These are phyloP conservation scores for Coelastrella sp. DNA, from an alignment of 139 green algal species.

Conservation along the genomic window DNA sequence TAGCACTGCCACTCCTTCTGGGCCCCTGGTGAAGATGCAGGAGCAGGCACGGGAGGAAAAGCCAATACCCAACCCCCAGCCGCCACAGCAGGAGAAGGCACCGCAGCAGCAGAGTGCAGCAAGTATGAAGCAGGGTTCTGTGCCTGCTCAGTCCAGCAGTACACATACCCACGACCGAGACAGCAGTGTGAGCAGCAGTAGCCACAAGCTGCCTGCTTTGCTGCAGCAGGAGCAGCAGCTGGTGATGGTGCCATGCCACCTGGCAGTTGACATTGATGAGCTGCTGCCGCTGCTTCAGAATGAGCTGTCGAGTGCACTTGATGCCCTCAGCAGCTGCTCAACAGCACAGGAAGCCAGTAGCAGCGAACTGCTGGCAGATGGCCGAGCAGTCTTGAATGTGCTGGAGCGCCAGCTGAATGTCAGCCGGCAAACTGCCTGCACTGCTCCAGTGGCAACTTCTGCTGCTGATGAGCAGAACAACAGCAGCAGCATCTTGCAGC, in stretches of 20 bases:
- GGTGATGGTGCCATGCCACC: not conserved
- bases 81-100: not conserved
- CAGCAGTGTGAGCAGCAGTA: conserved; percentile 20
- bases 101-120: not conserved
- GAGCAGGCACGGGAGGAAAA: no score
- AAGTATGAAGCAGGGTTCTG: not conserved
- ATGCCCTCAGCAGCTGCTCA: not conserved
- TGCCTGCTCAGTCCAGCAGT: not conserved
- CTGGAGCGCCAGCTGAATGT: conserved; percentile 9
- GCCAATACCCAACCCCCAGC: not conserved
- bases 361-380: conserved; percentile 10
- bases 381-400: not conserved
- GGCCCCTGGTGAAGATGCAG: no score
- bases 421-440: no score
- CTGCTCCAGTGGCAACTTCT: not conserved
- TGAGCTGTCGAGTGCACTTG: conserved; percentile 14
- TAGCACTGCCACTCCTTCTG: no score
- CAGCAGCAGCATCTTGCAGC: conserved; percentile 3
- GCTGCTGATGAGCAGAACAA: not conserved
- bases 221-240: not conserved
- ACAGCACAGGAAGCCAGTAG: not conserved
- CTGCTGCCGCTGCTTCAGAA: conserved; percentile 20
- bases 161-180: not conserved
- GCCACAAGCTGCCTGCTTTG: not conserved
- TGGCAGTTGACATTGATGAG: not conserved